Base-by-base conservation (phyloP, 768 basidiomycete species). In the Lactarius tabidus region DNA sequence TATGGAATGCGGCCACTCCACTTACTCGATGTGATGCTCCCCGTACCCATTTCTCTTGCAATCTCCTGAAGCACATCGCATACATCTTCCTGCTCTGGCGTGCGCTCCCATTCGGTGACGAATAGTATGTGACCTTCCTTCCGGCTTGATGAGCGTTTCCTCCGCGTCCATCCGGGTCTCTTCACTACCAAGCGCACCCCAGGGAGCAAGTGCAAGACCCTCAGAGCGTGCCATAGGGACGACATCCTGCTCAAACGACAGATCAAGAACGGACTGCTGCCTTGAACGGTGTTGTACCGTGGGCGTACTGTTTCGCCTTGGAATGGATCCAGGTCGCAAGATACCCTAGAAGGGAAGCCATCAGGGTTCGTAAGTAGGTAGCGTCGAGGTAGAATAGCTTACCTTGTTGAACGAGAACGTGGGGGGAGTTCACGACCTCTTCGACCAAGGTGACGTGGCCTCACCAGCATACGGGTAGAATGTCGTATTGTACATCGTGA, bases 181-280 rank as follows among this genome's bases (percentile, higher is more conserved):
- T 10, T 79, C 80, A 26, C 58, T 73, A 10, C 73, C 78, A 31
- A 80, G 68, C 5, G 78, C 77, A n/a, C 72, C 72, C 77, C 77
- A 81, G n/a, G n/a, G 43, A 12, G 43, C n/a, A 43, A 43, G 43
- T 4, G 43, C 43, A 20, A 43, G n/a, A n/a, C 43, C 20, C 9
- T n/a, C 71, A 10, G 41, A 35, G 23, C 69, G 67, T 10, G 66
- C 71, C 75, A 77, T 75, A 0, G 72, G 73, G 61, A 82, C 72
- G 66, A 81, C 75, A 31, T 81, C 79, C 23, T 79, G 73, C 72
- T 81, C 80, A 56, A 81, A 72, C 65, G 79, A 78, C 48, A 80
- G 73, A n/a, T 69, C 52, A 8, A 33, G 33, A 8, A 33, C 33
- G 8, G 33, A 33, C 33, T 8, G 33, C 33, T 33, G 8, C 8